Evolutionary conservation across 2,329 filamentous ascomycete species (phyloP).

Genomic region (Pseudocercospora vitis): DNA sequence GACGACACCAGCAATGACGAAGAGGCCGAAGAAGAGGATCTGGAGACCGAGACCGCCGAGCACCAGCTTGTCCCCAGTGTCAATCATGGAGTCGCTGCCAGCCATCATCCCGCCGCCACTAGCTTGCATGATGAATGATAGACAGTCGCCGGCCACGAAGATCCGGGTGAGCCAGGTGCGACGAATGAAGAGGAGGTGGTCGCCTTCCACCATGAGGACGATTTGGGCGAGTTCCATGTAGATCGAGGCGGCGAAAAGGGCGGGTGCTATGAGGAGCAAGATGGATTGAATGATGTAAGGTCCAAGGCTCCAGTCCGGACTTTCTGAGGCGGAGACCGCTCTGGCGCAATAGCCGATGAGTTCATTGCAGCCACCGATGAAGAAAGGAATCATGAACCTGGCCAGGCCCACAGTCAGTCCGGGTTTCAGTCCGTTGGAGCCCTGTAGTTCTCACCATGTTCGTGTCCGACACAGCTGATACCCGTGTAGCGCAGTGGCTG

Average conservation of each 20-base stretch:
- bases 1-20: constrained; percentile 40
- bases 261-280: constrained; percentile 51
- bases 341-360: constrained; percentile 55
- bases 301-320: constrained; percentile 43
- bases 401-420: too few species aligned
- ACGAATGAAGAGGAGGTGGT: constrained; percentile 46
- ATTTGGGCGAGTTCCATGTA: constrained; percentile 53
- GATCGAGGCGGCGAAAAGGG: constrained; percentile 52
- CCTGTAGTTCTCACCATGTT: too few species aligned
- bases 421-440: too few species aligned
- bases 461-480: constrained; percentile 42
- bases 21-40: constrained; percentile 53
- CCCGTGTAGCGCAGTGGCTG: constrained; percentile 39
- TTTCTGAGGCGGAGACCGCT: constrained; percentile 44
- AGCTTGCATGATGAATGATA: constrained; percentile 50
- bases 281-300: constrained; percentile 48
- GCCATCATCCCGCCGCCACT: constrained; percentile 18
- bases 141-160: constrained; percentile 51
- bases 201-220: constrained; percentile 45
- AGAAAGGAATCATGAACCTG: constrained; percentile 55
- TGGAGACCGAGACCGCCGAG: constrained; percentile 53
- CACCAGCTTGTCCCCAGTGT: constrained; percentile 48
- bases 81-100: constrained; percentile 12
- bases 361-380: constrained; percentile 55
- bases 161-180: constrained; percentile 48